These are phyloP conservation scores for Hyphopichia wangnamkhiaoensis DNA, from an alignment of 1,139 yeast genomes.

Conservation along the genomic window DNA sequence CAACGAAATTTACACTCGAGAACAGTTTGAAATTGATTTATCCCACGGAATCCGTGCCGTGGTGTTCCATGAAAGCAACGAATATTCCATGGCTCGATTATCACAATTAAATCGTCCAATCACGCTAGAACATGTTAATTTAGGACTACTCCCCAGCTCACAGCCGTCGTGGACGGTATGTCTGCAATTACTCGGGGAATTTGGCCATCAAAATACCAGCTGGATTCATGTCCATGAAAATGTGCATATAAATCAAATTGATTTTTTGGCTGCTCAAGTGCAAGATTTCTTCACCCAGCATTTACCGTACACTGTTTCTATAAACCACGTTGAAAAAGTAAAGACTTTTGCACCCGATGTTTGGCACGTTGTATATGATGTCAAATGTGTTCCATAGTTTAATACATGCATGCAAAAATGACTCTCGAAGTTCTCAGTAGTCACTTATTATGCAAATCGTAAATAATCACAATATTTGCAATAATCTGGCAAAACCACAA, in stretches of 20 bases:
- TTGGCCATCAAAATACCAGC: conserved; percentile 6
- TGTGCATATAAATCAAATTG: conserved; percentile 49
- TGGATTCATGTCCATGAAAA: conserved; percentile 76
- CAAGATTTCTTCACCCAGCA: conserved; percentile 11
- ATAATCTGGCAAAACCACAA: no score
- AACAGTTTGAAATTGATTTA: conserved; percentile 9
- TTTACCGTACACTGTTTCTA: conserved; percentile 1
- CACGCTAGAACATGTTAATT: conserved; percentile 54
- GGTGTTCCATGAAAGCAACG: conserved; percentile 66
- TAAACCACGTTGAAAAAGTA: conserved; percentile 53
- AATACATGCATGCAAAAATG: no score
- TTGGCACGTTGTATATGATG: conserved; percentile 74
- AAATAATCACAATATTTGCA: no score
- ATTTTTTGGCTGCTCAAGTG: conserved; percentile 24
- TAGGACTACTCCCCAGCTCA: conserved; percentile 78
- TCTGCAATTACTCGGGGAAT: not conserved
- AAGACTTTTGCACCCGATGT: conserved; percentile 88
- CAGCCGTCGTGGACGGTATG: conserved; percentile 60
- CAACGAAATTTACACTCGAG: conserved; percentile 28
- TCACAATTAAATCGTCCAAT: conserved; percentile 25
- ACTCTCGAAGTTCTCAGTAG: not conserved
- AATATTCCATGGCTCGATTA: conserved; percentile 45
- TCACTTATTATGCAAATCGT: not conserved
- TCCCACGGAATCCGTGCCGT: conserved; percentile 24
- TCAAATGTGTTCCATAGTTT: conserved; percentile 14